Percentiles rank a stretch among this genome's conserved stretches.
Conservation (phyloP, 805 yeast species). For the Candida lessepsii region DNA sequence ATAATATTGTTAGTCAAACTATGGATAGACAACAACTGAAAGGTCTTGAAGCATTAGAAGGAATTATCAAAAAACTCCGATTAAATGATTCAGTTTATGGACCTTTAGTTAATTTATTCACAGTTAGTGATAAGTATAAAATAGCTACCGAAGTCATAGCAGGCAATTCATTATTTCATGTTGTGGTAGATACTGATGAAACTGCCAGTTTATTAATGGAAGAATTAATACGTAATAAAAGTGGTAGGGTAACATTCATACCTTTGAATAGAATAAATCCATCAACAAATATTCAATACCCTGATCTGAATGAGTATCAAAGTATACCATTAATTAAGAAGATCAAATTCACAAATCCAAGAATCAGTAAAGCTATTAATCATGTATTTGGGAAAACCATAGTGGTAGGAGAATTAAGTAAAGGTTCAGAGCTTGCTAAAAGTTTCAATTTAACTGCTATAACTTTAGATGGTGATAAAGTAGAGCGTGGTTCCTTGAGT, state of each 20-base stretch:
- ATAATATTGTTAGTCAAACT: slow-evolving; percentile 62
- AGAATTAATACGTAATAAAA: slow-evolving; percentile 62
- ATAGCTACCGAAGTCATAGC: slow-evolving; percentile 88
- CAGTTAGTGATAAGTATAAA: slow-evolving; percentile 77
- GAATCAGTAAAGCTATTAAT: slow-evolving; percentile 62
- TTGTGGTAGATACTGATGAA: slow-evolving; percentile 84
- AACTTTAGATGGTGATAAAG: slow-evolving; percentile 89
- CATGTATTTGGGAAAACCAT: slow-evolving; percentile 82
- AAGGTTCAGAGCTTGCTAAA: slow-evolving; percentile 67
- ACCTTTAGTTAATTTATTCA: slow-evolving; percentile 78
- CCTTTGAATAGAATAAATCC: slow-evolving; percentile 69
- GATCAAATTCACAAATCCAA: slow-evolving; percentile 55
- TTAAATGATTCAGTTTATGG: slow-evolving; percentile 67
- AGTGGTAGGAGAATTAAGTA: slow-evolving; percentile 66
- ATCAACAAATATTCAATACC: slow-evolving; percentile 43
- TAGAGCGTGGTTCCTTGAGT: slow-evolving; percentile 79
- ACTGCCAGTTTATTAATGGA: slow-evolving; percentile 81
- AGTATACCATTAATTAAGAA: slow-evolving; percentile 79
- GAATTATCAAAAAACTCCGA: slow-evolving; percentile 59
- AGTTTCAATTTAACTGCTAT: slow-evolving; percentile 66
- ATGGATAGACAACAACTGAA: slow-evolving; percentile 69
- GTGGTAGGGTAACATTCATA: slow-evolving; percentile 88
- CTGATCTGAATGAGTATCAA: slow-evolving; percentile 53
- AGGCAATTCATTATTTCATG: slow-evolving; percentile 80
- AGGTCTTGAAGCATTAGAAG: slow-evolving; percentile 68